Base-by-base conservation (phyloP, 352 stramenopile genomes). In the Globisporangium viniferum region DNA sequence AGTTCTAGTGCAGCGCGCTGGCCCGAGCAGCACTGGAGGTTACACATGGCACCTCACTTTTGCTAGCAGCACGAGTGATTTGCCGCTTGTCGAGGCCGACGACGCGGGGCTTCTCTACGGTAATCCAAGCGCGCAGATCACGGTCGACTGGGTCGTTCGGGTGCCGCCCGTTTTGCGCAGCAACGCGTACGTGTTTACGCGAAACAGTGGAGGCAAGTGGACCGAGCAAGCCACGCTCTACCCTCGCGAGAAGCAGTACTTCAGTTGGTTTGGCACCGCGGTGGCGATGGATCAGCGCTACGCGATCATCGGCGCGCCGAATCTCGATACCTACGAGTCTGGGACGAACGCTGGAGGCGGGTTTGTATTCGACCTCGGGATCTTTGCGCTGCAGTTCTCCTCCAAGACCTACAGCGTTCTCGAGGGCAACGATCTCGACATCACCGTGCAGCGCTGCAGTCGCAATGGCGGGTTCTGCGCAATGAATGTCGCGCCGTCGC, bases 161-260 rank as follows among this genome's bases (percentile, higher is more conserved):
- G 78, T 90, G 12, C 69, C 84, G 22, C 82, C 87, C 0, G 79
- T 92, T 12, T 64, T 94, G 27, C 84, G 84, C 12, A 76, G 83
- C 31, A 93, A 79, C 59, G 76, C 72, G 4, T 93, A 93, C 54
- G 73, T 86, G 5, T 93, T 93, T 61, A 91, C 81, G 20, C 80
- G 86, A 5, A 74, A 77, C 41, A 57, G 27, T 65, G 71, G 64
- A 48, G 80, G 77, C 7, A 73, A 70, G 35, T 98, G 92, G 89
- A 94, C 77, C 2, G 93, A 99, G 51, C 93, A 99, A 70, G 89
- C 88, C 39, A 96, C 96, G 12, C 72, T 99, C 53, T 95, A 91
- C 60, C 95, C 97, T 24, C 89, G 83, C 15, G 80, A 87, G 27
- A 97, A 98, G 59, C 97, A 99, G 67, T 89, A 89, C 67, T 94